These are phyloP conservation scores for Cordyceps cicadae DNA, from an alignment of 2,329 filamentous ascomycete genomes.

Conservation along the genomic window DNA sequence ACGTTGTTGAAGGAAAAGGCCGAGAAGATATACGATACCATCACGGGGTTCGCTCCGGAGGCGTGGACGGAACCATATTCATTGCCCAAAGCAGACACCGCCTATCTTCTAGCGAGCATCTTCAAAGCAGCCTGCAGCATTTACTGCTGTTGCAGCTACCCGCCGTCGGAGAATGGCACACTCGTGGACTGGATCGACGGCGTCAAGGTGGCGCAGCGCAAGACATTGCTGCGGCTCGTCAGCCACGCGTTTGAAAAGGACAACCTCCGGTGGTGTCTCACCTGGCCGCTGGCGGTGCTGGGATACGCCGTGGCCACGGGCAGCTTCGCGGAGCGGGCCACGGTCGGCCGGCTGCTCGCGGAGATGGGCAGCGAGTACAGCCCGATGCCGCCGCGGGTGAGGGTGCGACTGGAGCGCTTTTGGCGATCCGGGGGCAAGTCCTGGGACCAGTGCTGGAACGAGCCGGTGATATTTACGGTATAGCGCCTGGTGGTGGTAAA, in stretches of 20 bases:
- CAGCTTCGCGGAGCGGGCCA: background rate
- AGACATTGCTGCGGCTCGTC: background rate
- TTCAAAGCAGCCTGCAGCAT: background rate
- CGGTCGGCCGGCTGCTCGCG: background rate
- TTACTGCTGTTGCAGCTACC: background rate
- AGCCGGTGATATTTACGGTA: background rate
- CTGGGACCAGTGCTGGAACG: background rate
- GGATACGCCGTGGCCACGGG: background rate
- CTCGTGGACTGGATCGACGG: background rate
- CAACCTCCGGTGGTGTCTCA: background rate
- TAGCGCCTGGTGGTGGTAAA: background rate
- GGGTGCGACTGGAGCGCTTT: background rate
- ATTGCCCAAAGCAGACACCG: background rate
- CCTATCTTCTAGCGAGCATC: background rate
- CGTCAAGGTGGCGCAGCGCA: background rate
- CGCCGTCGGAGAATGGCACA: background rate
- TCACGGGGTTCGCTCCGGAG: background rate
- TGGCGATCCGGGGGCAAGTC: background rate
- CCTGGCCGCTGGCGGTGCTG: background rate
- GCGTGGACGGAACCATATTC: background rate
- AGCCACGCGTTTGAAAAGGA: background rate
- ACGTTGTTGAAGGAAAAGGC: background rate
- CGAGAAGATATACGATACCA: background rate
- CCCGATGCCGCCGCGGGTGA: background rate
- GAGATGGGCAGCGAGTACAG: background rate